Evolutionary conservation across 2,329 filamentous ascomycete genomes (phyloP).

Genomic region (Aureobasidium sp.): DNA sequence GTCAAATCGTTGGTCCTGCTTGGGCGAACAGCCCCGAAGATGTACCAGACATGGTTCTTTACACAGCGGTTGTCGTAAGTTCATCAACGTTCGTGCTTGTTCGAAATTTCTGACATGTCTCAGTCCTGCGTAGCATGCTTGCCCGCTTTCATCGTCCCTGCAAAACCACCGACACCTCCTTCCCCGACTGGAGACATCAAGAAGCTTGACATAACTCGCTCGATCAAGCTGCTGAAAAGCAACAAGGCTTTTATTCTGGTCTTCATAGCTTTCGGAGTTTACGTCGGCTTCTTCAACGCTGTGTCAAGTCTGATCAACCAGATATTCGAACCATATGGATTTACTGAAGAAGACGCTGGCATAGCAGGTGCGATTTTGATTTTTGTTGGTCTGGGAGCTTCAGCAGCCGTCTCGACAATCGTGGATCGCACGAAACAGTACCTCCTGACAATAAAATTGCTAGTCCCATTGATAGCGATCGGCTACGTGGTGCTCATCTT

Average conservation of each 20-base stretch:
- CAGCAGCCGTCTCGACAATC: conserved; percentile 70
- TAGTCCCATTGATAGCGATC: conserved; percentile 62
- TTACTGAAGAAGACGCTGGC: conserved; percentile 73
- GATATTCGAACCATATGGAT: conserved; percentile 78
- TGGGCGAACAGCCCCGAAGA: conserved; percentile 56
- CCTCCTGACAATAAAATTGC: conserved; percentile 60
- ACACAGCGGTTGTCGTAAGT: conserved; percentile 71
- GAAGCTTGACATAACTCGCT: conserved; percentile 43
- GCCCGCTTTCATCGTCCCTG: conserved; percentile 74
- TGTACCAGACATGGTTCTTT: conserved; percentile 75
- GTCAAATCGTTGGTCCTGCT: conserved; percentile 76
- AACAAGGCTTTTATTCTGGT: conserved; percentile 73
- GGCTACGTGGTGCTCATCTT: conserved; percentile 66
- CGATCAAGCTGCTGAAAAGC: conserved; percentile 38
- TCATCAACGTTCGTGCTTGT: not conserved
- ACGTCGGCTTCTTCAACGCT: conserved; percentile 91
- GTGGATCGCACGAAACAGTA: conserved; percentile 80
- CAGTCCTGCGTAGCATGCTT: conserved; percentile 53
- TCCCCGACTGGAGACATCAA: conserved; percentile 55
- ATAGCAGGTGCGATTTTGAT: conserved; percentile 87
- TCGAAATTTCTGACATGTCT: not conserved
- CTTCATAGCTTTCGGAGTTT: conserved; percentile 70
- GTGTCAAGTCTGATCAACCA: conserved; percentile 83
- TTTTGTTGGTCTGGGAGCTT: conserved; percentile 69
- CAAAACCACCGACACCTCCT: conserved; percentile 65